Evolutionary conservation across 176 grass and related monocot genomes (phyloP).

Genomic region (Musa schizocarpa): DNA sequence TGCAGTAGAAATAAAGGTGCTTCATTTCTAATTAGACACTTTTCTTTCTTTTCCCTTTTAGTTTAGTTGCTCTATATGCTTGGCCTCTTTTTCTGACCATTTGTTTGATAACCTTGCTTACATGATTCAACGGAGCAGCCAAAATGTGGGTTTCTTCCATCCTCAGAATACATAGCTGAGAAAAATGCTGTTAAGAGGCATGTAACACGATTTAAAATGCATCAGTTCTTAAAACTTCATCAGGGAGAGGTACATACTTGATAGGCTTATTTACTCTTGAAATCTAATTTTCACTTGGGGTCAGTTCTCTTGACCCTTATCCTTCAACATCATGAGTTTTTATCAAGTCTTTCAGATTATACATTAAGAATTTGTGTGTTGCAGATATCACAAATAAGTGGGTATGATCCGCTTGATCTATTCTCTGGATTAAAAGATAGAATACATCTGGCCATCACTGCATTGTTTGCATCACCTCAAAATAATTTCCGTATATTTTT

Average conservation of each 20-base stretch:
- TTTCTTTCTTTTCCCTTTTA: slow-evolving; percentile 16
- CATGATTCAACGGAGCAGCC: slow-evolving; percentile 28
- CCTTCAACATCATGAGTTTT: not conserved
- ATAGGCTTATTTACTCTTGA: not conserved
- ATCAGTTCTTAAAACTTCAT: slow-evolving; percentile 75
- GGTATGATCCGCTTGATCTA: slow-evolving; percentile 80
- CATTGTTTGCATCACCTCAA: slow-evolving; percentile 66
- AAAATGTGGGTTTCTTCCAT: slow-evolving; percentile 88
- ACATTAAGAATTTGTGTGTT: slow-evolving; percentile 8
- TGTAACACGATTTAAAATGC: slow-evolving; percentile 88
- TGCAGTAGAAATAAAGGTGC: slow-evolving; percentile 97
- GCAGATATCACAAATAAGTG: slow-evolving; percentile 64
- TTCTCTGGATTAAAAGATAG: slow-evolving; percentile 84
- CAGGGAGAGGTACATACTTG: slow-evolving; percentile 45
- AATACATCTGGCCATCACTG: slow-evolving; percentile 49
- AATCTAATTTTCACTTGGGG: no score
- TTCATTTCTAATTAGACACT: slow-evolving; percentile 5
- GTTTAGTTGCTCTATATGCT: slow-evolving; percentile 14
- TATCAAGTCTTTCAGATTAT: no score
- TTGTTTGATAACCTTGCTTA: slow-evolving; percentile 1
- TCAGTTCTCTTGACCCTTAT: not conserved
- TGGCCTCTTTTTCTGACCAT: slow-evolving; percentile 16
- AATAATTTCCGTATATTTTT: slow-evolving; percentile 88
- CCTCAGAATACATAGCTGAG: slow-evolving; percentile 77
- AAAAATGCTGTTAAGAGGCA: slow-evolving; percentile 72